Evolutionary conservation across 1,284 basidiomycete genomes (phyloP).

Genomic region (Gomphus sp.): DNA sequence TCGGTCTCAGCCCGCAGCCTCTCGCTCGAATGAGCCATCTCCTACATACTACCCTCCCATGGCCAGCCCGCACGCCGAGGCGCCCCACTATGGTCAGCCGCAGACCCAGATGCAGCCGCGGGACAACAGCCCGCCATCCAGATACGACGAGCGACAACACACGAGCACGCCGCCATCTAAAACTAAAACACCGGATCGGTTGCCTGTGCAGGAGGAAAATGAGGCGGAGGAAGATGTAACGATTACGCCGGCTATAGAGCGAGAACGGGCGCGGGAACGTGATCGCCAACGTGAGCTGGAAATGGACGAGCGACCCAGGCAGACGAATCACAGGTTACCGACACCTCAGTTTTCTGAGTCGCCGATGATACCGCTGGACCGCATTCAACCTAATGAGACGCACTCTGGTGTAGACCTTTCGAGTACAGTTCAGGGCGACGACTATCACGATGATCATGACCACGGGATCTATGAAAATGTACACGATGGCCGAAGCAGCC

Average conservation of each 20-base stretch:
- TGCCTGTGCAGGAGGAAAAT: conserved; percentile 65
- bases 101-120: conserved; percentile 31
- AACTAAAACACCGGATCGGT: conserved; percentile 55
- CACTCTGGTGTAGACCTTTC: conserved; percentile 7
- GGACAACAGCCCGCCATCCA: conserved; percentile 24
- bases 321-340: conserved; percentile 4
- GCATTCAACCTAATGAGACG: background rate
- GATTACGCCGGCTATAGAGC: background rate
- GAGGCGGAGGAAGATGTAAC: conserved; percentile 50
- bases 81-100: conserved; percentile 17
- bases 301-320: background rate
- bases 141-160: conserved; percentile 37
- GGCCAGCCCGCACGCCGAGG: conserved; percentile 38
- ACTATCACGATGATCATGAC: conserved; percentile 1
- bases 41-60: conserved; percentile 32
- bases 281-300: conserved; percentile 3
- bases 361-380: conserved; percentile 6
- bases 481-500: conserved; percentile 23
- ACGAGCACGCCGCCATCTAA: conserved; percentile 25
- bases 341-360: conserved; percentile 8
- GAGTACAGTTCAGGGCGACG: conserved; percentile 1
- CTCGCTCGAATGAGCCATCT: conserved; percentile 8
- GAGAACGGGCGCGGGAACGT: conserved; percentile 6
- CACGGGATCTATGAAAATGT: background rate
- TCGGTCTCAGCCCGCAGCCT: background rate